Evolutionary conservation across 2,329 filamentous ascomycete genomes (phyloP).

Genomic region (Cadophora gregata): DNA sequence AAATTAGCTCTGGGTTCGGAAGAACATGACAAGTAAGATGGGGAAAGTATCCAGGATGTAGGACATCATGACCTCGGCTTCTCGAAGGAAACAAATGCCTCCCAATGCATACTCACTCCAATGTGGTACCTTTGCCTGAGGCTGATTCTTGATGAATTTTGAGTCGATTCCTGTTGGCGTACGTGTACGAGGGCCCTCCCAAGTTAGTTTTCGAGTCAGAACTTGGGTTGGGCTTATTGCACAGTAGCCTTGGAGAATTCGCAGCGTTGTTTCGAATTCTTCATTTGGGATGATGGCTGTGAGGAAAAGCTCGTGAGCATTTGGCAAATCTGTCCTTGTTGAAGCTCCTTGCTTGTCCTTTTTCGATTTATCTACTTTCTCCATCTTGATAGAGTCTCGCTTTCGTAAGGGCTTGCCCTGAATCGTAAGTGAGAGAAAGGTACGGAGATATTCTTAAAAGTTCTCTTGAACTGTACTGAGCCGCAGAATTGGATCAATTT

Average conservation of each 20-base stretch:
- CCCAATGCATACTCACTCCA: slow-evolving; percentile 49
- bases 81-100: not conserved
- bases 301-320: slow-evolving; percentile 66
- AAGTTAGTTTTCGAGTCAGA: slow-evolving; percentile 59
- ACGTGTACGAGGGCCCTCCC: slow-evolving; percentile 52
- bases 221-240: slow-evolving; percentile 59
- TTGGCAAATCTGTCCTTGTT: slow-evolving; percentile 12
- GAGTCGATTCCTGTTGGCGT: slow-evolving; percentile 37
- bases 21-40: not conserved
- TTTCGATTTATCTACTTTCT: not conserved
- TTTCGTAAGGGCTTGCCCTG: not conserved
- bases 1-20: not conserved
- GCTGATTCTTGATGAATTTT: slow-evolving; percentile 33
- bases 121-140: slow-evolving; percentile 26
- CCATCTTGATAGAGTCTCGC: not conserved
- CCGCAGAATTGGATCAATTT: not conserved
- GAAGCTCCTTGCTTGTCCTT: not conserved
- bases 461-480: not conserved
- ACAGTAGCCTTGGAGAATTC: slow-evolving; percentile 62
- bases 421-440: not conserved
- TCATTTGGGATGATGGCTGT: slow-evolving; percentile 57
- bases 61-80: not conserved
- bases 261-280: slow-evolving; percentile 56
- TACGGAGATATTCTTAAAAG: not conserved
- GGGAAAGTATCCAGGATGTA: not conserved